Base-by-base conservation (phyloP, 768 basidiomycete genomes). In the Ephemerocybe angulata region DNA sequence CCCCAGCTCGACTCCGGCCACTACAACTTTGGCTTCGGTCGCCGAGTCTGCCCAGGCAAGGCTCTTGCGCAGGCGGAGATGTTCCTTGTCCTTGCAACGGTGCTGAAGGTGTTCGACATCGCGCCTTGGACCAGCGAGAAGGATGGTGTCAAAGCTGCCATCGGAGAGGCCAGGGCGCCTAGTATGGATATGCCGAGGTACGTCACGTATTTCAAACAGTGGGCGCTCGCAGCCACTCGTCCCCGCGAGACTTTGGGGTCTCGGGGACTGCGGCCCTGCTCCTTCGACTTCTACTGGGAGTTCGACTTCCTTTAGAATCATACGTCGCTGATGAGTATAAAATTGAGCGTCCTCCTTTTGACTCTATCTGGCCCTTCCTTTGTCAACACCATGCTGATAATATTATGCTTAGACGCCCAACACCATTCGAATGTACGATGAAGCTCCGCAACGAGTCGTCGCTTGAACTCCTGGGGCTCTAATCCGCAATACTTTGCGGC, bases 41-140 rank as follows among this genome's bases (percentile, higher is more conserved):
- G 48, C 13, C 31, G 30, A 31, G 31, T 50, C 48, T 50, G 48
- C 31, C 48, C 48, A 3, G 48, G 48, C 13, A 50, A 50, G 21
- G 48, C 48, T 3, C 30, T 50, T n/a, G 48, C 48, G 7, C 48
- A 50, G 21, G 48, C 48, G 13, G 48, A 50, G 48, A 50, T 50
- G 48, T 50, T 50, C 48, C 31, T 50, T 8, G 29, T 30, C 30
- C 13, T 50, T 12, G 48, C 48, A 3, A 50, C 48, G 15, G n/a
- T 50, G 6, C 4, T 50, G n/a, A 50, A 50, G 31, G 48, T 50
- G 30, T 50, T 33, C 31, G 48, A 50, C 31, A 33, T 35, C 30
- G 17, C 13, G 12, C 48, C 48, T 8, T 50, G 48, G 48, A 50
- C n/a, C 15, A 19, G 17, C 24, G 48, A 50, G 31, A 50, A 50